Evolutionary conservation across 306 rosid species (phyloP), one percentile per base, ranked within the genome.

Genomic region (Rubus parviflorus): DNA sequence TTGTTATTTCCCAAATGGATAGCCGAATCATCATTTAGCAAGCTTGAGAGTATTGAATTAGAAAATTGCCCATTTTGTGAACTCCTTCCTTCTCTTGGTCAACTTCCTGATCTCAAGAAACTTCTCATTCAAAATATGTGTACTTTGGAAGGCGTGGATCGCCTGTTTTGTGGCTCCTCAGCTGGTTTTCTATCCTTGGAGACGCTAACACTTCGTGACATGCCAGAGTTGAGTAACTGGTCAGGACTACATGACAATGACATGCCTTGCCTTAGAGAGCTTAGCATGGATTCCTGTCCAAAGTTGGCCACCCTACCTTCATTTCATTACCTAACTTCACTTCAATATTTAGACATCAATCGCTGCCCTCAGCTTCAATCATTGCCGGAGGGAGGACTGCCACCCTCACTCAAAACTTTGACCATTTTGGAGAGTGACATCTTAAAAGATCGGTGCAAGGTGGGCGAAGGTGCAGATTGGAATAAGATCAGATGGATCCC

Each of bases 1-100:
- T 19, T 8, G 15, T 3, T 68, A 41, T 68, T 82, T 73, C 79
- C 77, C 35, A 4, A 15, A 17, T 82, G 85, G 85, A 3, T 82
- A 15, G 20, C 54, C 35, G 30, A 74, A 41, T 25, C 77, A 23
- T 47, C 57, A 7, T 73, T 82, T 30, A 16, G 40, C 76, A 57
- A 8, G 49, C 65, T 82, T 56, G 82, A 66, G 82, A 68, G 45
- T 5, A 73, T 82, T 40, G 38, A 13, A n/a, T n/a, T 82, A 40
- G 8, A n/a, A 13, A 63, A 72, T n/a, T 76, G 78, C 52, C 25
- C 2, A 37, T 1, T n/a, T 41, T 75, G 80, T 42, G 23, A 0
- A 22, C 2, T 48, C 11, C 57, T 68, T 52, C 79, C 80, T 20
- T 22, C 58, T 13, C 71, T 82, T 47, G 82, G 67, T 4, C 23